phyloP scores from a whole-genome alignment of 495 filamentous ascomycete species.

The Xylaria bambusicola region DNA sequence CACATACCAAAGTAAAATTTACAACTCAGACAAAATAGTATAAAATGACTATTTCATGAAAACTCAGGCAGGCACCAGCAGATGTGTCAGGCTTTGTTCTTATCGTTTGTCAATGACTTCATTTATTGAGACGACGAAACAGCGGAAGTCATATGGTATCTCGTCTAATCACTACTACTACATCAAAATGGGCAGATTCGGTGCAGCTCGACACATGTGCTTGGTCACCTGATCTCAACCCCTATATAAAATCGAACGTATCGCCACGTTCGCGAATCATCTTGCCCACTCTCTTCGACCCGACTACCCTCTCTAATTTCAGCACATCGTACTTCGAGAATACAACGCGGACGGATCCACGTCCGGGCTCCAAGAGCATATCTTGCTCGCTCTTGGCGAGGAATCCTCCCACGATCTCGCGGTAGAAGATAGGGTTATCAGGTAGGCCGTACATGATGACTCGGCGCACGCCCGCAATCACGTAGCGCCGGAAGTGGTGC shows the following conservation, averaged over 20 bases:
- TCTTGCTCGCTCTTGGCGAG: slow-evolving; percentile 58
- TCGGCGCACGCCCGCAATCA: slow-evolving; percentile 73
- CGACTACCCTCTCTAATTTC: slow-evolving; percentile 87
- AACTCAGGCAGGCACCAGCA: too few species aligned
- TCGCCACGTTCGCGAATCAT: slow-evolving; percentile 77
- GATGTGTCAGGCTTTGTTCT: not conserved
- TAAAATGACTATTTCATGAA: too few species aligned
- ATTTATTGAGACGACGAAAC: not conserved
- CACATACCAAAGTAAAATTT: not conserved
- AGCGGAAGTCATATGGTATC: not conserved
- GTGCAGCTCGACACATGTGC: not conserved
- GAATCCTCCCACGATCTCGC: slow-evolving; percentile 79
- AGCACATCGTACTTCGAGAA: slow-evolving; percentile 89
- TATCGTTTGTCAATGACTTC: not conserved
- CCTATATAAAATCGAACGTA: slow-evolving; percentile 79
- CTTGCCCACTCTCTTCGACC: slow-evolving; percentile 72
- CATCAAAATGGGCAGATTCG: too few species aligned
- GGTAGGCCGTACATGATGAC: slow-evolving; percentile 86
- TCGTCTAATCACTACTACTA: too few species aligned
- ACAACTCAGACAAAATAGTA: too few species aligned
- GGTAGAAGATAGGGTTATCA: slow-evolving; percentile 85
- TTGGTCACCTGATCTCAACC: not conserved
- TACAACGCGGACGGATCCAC: slow-evolving; percentile 64
- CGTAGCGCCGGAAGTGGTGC: slow-evolving; percentile 89
- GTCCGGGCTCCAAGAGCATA: slow-evolving; percentile 48